A percentile compares a stretch with the other conserved stretches of the same genome.
Evolutionary conservation across 2,329 filamentous ascomycete genomes (phyloP).

Genomic region (Dryadomyces quercivorus): DNA sequence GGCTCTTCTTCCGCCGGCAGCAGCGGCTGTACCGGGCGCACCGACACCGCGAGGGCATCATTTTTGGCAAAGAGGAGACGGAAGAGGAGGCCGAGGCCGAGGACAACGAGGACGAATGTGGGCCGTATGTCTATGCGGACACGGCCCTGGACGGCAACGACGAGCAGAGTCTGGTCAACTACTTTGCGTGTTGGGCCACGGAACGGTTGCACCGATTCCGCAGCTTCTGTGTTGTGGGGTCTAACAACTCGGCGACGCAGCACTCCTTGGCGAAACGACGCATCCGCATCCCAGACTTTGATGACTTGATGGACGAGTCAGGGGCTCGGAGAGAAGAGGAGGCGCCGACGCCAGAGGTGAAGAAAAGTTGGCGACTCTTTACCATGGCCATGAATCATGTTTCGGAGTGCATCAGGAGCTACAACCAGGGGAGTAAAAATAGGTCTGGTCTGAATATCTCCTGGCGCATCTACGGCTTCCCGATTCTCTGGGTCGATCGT

Average conservation of each 20-base stretch:
- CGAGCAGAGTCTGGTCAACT: constrained; percentile 50
- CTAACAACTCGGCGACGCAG: constrained; percentile 14
- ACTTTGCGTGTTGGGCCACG: constrained; percentile 48
- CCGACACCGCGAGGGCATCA: too few relatives aligned
- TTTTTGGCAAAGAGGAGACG: too few relatives aligned
- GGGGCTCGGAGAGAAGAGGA: background rate
- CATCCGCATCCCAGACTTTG: constrained; percentile 16
- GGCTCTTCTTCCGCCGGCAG: background rate
- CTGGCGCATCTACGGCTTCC: constrained; percentile 16
- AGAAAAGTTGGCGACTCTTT: too few relatives aligned
- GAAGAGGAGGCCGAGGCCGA: background rate
- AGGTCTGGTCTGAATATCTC: background rate
- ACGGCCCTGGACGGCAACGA: constrained; percentile 41
- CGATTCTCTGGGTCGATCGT: constrained; percentile 27
- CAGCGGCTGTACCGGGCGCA: too few relatives aligned
- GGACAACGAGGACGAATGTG: constrained; percentile 5
- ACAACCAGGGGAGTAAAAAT: too few relatives aligned
- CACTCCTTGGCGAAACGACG: background rate
- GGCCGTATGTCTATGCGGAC: constrained; percentile 15
- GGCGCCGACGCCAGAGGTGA: too few relatives aligned
- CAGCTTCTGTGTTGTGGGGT: constrained; percentile 44
- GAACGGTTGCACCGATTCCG: constrained; percentile 36
- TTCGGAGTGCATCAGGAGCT: background rate
- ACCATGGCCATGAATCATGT: background rate
- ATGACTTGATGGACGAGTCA: background rate